Base-by-base conservation (phyloP, 352 stramenopile species). In the Globisporangium paroecandrum region DNA sequence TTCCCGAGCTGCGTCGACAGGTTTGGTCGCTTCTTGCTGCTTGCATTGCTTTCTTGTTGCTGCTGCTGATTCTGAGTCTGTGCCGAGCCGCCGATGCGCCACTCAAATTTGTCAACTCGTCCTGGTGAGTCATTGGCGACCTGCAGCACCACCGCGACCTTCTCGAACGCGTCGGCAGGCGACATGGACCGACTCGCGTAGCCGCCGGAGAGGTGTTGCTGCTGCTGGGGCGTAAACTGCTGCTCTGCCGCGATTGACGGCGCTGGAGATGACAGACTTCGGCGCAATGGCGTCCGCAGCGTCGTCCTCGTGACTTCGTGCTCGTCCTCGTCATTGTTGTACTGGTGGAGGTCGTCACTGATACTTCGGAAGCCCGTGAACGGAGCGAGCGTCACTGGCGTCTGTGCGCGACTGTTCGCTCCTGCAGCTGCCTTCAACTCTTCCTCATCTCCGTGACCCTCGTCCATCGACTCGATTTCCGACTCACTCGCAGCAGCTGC, bases 41-140 rank as follows among this genome's bases (percentile, higher is more conserved):
- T 61, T 24, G 9, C 32, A 15, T 49, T 29, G 20, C 12, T 51
- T 10, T 34, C 24, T 18, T 38, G 65, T 22, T 22, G 58, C 41
- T 53, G 47, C 3, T 58, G 61, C 15, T 46, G 38, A 20, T 46
- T 5, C 12, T 32, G 54, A 8, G 12, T 13, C 46, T 29, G 54
- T 22, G 55, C 22, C 1, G 56, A 62, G 12, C 67, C 60, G 62
- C 67, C 62, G 62, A 89, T 79, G 18, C 77, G 85, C 57, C 79
- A 84, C 47, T 84, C 75, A 20, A 92, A 73, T 68, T 86, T 89
- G 64, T 85, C 85, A 38, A 92, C 74, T 60, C 82, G 81, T 12
- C 74, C 76, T 18, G 82, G 81, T 15, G 81, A 79, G n/a, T 76
- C 77, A 34, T 85, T 87, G 27, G 69, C 79, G 8, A 73, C 69